These are phyloP conservation scores for Globisporangium perplexum DNA, from an alignment of 352 stramenopile species.

Conservation along the genomic window DNA sequence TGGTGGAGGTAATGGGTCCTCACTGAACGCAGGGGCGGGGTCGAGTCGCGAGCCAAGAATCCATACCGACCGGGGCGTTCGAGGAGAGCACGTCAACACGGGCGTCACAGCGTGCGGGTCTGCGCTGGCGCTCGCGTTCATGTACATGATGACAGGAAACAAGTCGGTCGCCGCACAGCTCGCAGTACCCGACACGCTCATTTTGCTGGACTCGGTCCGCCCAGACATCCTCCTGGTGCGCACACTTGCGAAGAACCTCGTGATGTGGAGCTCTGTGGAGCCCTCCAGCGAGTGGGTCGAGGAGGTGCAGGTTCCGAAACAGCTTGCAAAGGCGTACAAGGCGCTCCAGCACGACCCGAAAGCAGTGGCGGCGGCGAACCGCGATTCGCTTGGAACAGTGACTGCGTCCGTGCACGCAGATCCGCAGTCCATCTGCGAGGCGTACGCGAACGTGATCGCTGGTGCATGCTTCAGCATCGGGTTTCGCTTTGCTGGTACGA, in stretches of 20 bases:
- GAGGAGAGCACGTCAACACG: slow-evolving; percentile 91
- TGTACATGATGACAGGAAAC: slow-evolving; percentile 95
- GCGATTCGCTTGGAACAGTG: background rate
- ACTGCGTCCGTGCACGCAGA: slow-evolving; percentile 47
- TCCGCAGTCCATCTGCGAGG: slow-evolving; percentile 89
- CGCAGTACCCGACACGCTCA: slow-evolving; percentile 91
- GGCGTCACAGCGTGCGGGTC: slow-evolving; percentile 93
- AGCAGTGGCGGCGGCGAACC: background rate
- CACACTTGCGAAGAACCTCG: slow-evolving; percentile 91
- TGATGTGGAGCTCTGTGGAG: slow-evolving; percentile 94
- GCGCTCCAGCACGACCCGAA: slow-evolving; percentile 10
- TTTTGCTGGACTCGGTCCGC: slow-evolving; percentile 94
- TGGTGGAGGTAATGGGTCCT: slow-evolving; percentile 7
- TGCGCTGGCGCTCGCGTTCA: slow-evolving; percentile 93
- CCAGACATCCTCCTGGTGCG: slow-evolving; percentile 95
- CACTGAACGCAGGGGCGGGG: slow-evolving; percentile 28
- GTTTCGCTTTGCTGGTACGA: slow-evolving; percentile 92
- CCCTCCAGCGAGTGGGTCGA: slow-evolving; percentile 91
- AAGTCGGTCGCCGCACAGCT: slow-evolving; percentile 80
- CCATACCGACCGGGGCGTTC: slow-evolving; percentile 18
- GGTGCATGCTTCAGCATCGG: slow-evolving; percentile 95
- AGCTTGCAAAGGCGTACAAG: slow-evolving; percentile 48
- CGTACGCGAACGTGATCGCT: slow-evolving; percentile 93
- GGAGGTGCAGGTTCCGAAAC: slow-evolving; percentile 42
- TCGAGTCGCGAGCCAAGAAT: slow-evolving; percentile 53